Evolutionary conservation across 2,329 filamentous ascomycete genomes (phyloP).

Genomic region (Biscogniauxia sp.): DNA sequence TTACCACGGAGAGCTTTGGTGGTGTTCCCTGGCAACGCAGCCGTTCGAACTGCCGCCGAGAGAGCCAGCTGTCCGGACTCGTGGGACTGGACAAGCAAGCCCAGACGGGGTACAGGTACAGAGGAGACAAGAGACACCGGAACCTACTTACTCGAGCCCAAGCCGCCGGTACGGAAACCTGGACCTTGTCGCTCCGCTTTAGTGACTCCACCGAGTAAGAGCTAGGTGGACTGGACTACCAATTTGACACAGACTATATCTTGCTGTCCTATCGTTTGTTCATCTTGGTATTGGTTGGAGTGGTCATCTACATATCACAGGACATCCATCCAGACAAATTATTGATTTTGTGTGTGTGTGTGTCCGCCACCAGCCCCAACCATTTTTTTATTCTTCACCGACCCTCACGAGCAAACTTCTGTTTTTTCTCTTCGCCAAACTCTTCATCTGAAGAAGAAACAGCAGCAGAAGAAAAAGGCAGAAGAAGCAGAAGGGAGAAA

Average conservation of each 20-base stretch:
- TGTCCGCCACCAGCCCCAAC: neutral
- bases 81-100: neutral
- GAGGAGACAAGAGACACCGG: neutral
- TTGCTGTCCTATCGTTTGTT: neutral
- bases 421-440: neutral
- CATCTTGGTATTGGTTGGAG: neutral
- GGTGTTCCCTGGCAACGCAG: neutral
- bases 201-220: neutral
- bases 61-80: neutral
- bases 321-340: neutral
- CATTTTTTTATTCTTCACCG: neutral
- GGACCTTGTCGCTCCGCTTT: neutral
- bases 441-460: neutral
- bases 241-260: neutral
- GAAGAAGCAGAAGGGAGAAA: neutral
- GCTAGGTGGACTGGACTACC: neutral
- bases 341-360: neutral
- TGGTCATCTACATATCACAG: neutral
- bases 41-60: neutral
- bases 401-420: constrained; percentile 4
- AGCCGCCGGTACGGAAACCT: neutral
- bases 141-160: neutral
- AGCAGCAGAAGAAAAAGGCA: neutral
- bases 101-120: neutral
- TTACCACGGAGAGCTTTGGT: neutral